Evolutionary conservation across 108 stramenopile genomes (phyloP).

Genomic region (Nitzschia palea): DNA sequence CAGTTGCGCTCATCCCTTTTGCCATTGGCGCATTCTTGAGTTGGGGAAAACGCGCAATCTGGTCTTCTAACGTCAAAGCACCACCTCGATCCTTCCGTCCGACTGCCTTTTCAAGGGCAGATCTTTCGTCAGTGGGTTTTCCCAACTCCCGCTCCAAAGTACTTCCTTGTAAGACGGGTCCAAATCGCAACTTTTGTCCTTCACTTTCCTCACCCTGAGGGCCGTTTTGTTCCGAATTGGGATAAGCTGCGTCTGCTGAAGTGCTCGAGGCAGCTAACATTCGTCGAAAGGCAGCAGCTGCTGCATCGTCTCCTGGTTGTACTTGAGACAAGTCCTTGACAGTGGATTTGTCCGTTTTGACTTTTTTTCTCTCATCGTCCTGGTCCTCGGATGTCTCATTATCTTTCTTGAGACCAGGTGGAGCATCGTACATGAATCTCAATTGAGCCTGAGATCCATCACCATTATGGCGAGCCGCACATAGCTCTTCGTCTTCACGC

Average conservation of each 20-base stretch:
- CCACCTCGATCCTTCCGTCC: slow-evolving; percentile 57
- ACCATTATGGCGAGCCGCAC: slow-evolving; percentile 51
- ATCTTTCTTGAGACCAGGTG: slow-evolving; percentile 57
- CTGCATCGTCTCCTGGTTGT: slow-evolving; percentile 80
- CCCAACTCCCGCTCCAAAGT: slow-evolving; percentile 22
- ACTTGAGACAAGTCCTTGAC: slow-evolving; percentile 32
- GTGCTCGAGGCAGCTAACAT: slow-evolving; percentile 53
- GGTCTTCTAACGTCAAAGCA: slow-evolving; percentile 62
- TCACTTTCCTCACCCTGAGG: neutral
- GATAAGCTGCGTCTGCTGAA: neutral
- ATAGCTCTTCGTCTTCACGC: slow-evolving; percentile 79
- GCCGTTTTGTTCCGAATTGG: slow-evolving; percentile 1
- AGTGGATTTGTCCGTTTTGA: neutral
- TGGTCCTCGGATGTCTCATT: slow-evolving; percentile 1
- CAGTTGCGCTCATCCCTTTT: slow-evolving; percentile 38
- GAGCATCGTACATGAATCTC: slow-evolving; percentile 77
- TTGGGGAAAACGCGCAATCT: slow-evolving; percentile 80
- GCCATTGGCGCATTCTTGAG: slow-evolving; percentile 81
- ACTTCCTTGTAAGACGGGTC: slow-evolving; percentile 38
- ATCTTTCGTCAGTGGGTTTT: slow-evolving; percentile 18
- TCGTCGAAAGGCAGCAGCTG: slow-evolving; percentile 79
- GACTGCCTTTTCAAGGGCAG: slow-evolving; percentile 79
- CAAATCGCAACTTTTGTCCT: slow-evolving; percentile 15
- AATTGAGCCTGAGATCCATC: slow-evolving; percentile 67
- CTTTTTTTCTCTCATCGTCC: neutral